Conservation (phyloP, 148 eudicot genomes). For the Camellia granthamiana region DNA sequence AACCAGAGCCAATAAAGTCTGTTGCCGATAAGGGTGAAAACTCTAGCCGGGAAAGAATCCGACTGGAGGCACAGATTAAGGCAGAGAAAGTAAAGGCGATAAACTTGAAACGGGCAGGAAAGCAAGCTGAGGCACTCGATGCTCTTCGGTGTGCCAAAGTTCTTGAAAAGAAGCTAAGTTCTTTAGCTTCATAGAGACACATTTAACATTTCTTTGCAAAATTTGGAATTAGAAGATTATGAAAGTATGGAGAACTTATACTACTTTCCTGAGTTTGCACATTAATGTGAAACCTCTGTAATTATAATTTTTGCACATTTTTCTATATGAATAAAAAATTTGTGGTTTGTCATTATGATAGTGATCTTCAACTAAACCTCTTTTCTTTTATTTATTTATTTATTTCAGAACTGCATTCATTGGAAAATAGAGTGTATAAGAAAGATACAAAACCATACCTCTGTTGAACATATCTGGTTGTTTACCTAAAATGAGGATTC, state of each 20-base stretch:
- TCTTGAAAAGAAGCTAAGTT: slow-evolving; percentile 46
- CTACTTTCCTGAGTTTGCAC: not conserved
- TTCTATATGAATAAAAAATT: not conserved
- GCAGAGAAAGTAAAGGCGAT: slow-evolving; percentile 77
- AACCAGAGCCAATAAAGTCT: slow-evolving; percentile 32
- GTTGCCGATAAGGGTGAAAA: slow-evolving; percentile 27
- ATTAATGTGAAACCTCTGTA: not conserved
- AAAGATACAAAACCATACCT: too few species aligned
- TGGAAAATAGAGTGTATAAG: too few species aligned
- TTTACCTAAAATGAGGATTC: too few species aligned
- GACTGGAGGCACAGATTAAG: slow-evolving; percentile 71
- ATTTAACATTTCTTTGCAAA: not conserved
- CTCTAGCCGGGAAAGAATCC: slow-evolving; percentile 41
- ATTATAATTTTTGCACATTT: not conserved
- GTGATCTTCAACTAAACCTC: not conserved
- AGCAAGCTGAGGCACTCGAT: slow-evolving; percentile 83
- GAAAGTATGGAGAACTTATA: too few species aligned
- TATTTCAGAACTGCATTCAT: too few species aligned
- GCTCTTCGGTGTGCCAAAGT: slow-evolving; percentile 70
- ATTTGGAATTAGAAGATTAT: not conserved
- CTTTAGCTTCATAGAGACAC: slow-evolving; percentile 23
- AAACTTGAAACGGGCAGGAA: slow-evolving; percentile 75
- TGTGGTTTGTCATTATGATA: too few species aligned
- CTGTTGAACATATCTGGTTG: too few species aligned
- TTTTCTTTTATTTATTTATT: too few species aligned